Evolutionary conservation across 2,329 filamentous ascomycete species (phyloP), one percentile per base, ranked within the genome.

Genomic region (Arthrobotrys pseudoclavata): DNA sequence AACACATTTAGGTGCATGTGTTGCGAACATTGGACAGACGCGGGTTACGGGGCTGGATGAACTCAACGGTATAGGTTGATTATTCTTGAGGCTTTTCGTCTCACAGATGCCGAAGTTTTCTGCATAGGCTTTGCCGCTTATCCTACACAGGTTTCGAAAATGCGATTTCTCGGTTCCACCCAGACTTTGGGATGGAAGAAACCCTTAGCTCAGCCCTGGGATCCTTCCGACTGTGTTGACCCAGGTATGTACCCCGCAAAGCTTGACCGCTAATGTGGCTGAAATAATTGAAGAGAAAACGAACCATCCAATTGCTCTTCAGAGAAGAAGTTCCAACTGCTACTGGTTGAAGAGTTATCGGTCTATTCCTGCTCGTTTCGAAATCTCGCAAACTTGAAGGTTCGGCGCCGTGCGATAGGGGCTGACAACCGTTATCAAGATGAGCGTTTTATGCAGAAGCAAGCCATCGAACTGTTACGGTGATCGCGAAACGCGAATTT

Each of bases 171-270:
- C 4, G 5, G 2, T 40, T 40, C 13, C 37, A 40, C 2, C 12
- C 13, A 15, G 37, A 1, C 37, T 40, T 40, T n/a, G 37, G 37
- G 37, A 12, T 3, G 10, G 5, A 10, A n/a, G 37, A 15, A n/a
- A n/a, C 37, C 2, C 2, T 15, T 15, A 40, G 26, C 15, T 53
- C 50, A 53, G 50, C 50, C 26, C 26, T 20, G 34, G n/a, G 50
- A 53, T 53, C 50, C 50, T 53, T 53, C 26, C 24, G 20, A 34
- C 26, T 34, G 50, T 15, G 50, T 53, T 53, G 50, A 26, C 24
- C 22, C 6, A 31, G 22, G 20, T 15, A 15, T 7, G 18, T 24
- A 48, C 48, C 50, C 50, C 24, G 26, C 24, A 34, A 53, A 53
- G 50, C 26, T 53, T 53, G 50, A 53, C 26, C 3, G 20, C 47